phyloP scores from a whole-genome alignment of 169 alveolate genomes.

The Theileria parva region DNA sequence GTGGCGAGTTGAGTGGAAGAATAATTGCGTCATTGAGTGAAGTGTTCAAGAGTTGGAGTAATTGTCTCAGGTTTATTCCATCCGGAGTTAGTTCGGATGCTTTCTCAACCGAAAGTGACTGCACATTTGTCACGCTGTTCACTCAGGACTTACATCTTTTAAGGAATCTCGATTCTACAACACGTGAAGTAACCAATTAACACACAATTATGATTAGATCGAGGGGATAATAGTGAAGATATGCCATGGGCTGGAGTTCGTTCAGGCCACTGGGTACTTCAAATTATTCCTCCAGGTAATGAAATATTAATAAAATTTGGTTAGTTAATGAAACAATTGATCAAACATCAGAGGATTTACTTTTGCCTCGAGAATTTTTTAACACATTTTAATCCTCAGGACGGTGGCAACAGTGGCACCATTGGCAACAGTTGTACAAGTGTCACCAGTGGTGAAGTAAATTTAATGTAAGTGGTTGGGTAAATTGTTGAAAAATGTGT shows the following conservation, averaged over 20 bases:
- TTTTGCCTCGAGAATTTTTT: slow-evolving; percentile 53
- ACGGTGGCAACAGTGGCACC: too few species aligned
- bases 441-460: neutral
- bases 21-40: neutral
- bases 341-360: slow-evolving; percentile 36
- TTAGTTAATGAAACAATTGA: neutral
- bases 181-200: too few species aligned
- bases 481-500: too few species aligned
- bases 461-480: neutral
- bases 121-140: neutral
- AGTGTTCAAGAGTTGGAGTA: slow-evolving; percentile 30
- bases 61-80: slow-evolving; percentile 21
- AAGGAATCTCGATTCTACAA: too few species aligned
- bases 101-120: neutral
- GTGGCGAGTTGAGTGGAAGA: neutral
- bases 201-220: too few species aligned
- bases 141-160: too few species aligned
- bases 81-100: too few species aligned
- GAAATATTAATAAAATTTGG: neutral
- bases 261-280: neutral
- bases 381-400: too few species aligned
- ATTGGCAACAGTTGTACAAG: too few species aligned
- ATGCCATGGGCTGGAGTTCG: slow-evolving; percentile 5
- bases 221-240: neutral
- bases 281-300: neutral